Evolutionary conservation across 257 asterid species (phyloP), one percentile per base, ranked within the genome.

Genomic region (Petunia axillaris): DNA sequence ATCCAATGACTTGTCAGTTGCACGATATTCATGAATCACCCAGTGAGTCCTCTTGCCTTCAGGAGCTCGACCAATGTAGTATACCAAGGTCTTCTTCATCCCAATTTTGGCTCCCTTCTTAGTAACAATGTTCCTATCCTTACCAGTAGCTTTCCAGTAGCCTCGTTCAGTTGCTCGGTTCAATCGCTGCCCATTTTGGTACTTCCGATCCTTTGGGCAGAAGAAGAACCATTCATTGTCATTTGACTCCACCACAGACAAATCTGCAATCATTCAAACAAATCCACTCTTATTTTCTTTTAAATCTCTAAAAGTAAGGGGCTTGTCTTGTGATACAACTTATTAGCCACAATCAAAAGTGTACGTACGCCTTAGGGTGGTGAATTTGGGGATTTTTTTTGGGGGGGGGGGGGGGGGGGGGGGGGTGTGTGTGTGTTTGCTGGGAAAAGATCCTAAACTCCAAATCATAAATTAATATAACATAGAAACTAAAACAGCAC

Each of bases 81-180:
- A 96, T 37, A 96, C 99, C 46, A 96, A 79, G 64, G 97, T 94
- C 88, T 96, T 96, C 81, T 96, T 96, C 93, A 94, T 91, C 79
- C 99, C 99, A 85, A 96, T 93, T 80, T 90, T 92, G 0, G 73
- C 67, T 25, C 99, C 97, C 84, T 88, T 94, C 87, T 89, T 84
- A 13, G 98, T 83, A 80, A 64, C 83, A 59, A 96, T 96, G 60
- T 85, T 90, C 85, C 99, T 87, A 76, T 96, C 99, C 79, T 87
- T 94, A 44, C 99, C 99, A n/a, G 99, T 96, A 5, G 99, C 99
- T 83, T 96, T 96, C 99, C 99, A 96, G 85, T 91, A 96, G 60
- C 99, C 99, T 80, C 87, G 89, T 46, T 79, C 87, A 0, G 99
- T 96, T 25, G 99, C 99, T 48, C 99, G 88, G 79, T 96, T 96